These are phyloP conservation scores for Chrysopogon serrulatus DNA, from an alignment of 176 grass and related monocot species.

Conservation along the genomic window DNA sequence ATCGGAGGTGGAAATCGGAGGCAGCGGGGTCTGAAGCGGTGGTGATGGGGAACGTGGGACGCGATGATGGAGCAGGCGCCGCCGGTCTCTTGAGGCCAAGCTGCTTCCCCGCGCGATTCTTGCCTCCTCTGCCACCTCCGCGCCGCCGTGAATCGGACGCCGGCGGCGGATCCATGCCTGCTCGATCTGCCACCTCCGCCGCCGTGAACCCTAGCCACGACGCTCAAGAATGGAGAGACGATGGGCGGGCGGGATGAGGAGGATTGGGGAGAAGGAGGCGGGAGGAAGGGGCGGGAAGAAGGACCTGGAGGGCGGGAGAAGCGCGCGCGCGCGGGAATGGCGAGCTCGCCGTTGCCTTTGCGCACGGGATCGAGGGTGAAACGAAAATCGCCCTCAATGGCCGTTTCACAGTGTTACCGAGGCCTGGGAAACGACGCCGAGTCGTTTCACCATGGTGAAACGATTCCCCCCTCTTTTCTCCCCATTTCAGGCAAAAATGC, in stretches of 20 bases:
- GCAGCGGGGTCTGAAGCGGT: background rate
- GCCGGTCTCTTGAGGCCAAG: background rate
- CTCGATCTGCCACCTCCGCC: too few relatives aligned
- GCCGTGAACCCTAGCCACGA: too few relatives aligned
- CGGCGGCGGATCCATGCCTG: too few relatives aligned
- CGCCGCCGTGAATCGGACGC: background rate
- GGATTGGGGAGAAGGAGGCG: background rate
- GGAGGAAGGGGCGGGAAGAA: background rate
- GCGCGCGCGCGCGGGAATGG: background rate
- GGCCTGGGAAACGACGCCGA: too few relatives aligned
- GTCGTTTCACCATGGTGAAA: too few relatives aligned
- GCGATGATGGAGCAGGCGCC: background rate
- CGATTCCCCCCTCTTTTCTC: too few relatives aligned
- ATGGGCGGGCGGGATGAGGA: background rate
- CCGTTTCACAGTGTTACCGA: too few relatives aligned
- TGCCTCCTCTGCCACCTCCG: background rate
- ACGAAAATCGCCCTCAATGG: background rate
- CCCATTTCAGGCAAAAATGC: too few relatives aligned
- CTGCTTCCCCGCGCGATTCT: background rate
- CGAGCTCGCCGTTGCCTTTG: background rate
- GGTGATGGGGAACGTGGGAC: background rate
- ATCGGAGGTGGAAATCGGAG: background rate
- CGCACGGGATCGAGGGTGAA: background rate
- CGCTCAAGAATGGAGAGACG: too few relatives aligned
- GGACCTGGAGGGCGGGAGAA: too few relatives aligned